A percentile compares a stretch with the other conserved stretches of the same genome.
Conservation (phyloP, 106 monocot genomes). For the Apostasia shenzhenica region DNA sequence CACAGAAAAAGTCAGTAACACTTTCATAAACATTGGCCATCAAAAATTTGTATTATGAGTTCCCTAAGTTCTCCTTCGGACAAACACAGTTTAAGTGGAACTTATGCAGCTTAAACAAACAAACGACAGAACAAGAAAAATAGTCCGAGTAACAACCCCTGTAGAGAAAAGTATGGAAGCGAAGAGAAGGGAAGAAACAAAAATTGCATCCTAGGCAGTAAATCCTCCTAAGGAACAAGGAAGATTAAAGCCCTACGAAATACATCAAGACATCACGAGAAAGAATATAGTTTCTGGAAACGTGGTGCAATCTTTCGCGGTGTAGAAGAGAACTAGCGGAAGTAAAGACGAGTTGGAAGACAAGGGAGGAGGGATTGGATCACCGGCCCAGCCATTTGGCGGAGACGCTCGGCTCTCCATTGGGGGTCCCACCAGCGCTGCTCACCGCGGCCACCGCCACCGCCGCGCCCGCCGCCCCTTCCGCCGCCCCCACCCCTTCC, state of each 20-base stretch:
- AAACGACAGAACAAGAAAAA: too few species aligned
- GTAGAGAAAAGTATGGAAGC: too few species aligned
- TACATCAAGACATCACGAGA: not conserved
- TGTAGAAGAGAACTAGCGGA: not conserved
- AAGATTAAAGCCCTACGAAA: not conserved
- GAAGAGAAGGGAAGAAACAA: not conserved
- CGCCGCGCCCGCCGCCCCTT: not conserved
- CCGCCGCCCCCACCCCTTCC: slow-evolving; percentile 8
- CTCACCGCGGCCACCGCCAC: slow-evolving; percentile 10
- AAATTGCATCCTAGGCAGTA: not conserved
- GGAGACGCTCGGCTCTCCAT: slow-evolving; percentile 22
- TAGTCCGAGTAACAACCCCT: too few species aligned
- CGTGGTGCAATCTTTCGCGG: not conserved
- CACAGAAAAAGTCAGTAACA: too few species aligned
- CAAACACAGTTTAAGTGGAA: too few species aligned
- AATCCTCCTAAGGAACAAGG: not conserved
- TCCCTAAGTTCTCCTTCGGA: too few species aligned
- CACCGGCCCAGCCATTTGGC: slow-evolving; percentile 20
- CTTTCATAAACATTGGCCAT: too few species aligned
- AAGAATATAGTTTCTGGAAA: not conserved
- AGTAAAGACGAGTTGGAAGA: not conserved
- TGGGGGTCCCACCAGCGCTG: slow-evolving; percentile 33
- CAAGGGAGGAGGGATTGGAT: slow-evolving; percentile 11
- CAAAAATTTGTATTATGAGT: too few species aligned
- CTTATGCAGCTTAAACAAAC: too few species aligned